phyloP scores from a whole-genome alignment of 225 moss, liverwort and hornwort species.

The Bryum argenteum region DNA sequence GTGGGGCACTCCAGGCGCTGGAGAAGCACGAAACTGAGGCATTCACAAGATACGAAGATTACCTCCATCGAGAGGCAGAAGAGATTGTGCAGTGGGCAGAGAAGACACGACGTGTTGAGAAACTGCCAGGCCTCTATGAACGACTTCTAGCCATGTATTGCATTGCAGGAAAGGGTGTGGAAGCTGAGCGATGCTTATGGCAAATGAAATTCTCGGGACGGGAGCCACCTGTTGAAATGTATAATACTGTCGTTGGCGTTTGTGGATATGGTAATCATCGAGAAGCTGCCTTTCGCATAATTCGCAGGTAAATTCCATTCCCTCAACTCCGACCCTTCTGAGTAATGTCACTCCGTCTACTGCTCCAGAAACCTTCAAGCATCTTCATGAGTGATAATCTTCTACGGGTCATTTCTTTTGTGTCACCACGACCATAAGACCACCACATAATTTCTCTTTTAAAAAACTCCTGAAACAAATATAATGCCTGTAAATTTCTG shows the following conservation, averaged over 20 bases:
- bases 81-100: slow-evolving; percentile 75
- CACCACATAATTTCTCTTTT: too few species aligned
- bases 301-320: slow-evolving; percentile 43
- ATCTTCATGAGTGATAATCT: too few species aligned
- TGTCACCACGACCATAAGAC: too few species aligned
- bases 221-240: slow-evolving; percentile 89
- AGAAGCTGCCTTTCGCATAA: slow-evolving; percentile 78
- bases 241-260: slow-evolving; percentile 87
- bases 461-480: too few species aligned
- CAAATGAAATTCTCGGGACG: slow-evolving; percentile 88
- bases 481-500: too few species aligned
- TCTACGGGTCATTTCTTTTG: too few species aligned
- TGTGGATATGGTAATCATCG: slow-evolving; percentile 81
- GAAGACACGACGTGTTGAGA: slow-evolving; percentile 57
- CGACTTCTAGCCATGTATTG: slow-evolving; percentile 94
- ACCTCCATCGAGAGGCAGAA: slow-evolving; percentile 80
- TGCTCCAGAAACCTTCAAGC: not conserved
- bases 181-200: slow-evolving; percentile 88
- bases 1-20: slow-evolving; percentile 55
- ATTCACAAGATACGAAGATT: slow-evolving; percentile 61
- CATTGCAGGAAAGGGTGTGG: slow-evolving; percentile 84
- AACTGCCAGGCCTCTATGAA: slow-evolving; percentile 73
- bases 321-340: not conserved
- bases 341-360: not conserved
- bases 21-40: slow-evolving; percentile 60